Conservation (phyloP, 805 yeast species). For the Alloascoidea africana region DNA sequence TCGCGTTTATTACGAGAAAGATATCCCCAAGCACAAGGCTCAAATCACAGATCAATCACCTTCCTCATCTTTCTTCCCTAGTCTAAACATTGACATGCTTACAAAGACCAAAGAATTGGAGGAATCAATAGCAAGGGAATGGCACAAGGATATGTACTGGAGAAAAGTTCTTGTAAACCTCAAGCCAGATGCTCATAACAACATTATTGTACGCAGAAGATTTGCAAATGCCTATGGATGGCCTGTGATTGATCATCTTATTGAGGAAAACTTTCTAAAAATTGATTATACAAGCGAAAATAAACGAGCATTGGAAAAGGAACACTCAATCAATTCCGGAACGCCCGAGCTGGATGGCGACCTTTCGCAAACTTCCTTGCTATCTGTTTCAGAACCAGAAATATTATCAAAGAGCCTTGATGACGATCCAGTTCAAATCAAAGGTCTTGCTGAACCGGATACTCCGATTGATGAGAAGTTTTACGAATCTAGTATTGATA, state of each 20-base stretch:
- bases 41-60: not conserved
- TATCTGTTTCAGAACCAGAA: not conserved
- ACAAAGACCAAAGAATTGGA: conserved; percentile 33
- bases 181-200: conserved; percentile 67
- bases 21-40: conserved; percentile 23
- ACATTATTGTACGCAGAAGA: conserved; percentile 53
- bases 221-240: conserved; percentile 78
- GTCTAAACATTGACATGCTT: conserved; percentile 13
- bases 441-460: not conserved
- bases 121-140: conserved; percentile 52
- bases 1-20: conserved; percentile 36
- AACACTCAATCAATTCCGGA: not conserved
- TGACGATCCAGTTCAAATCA: not conserved
- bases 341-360: not conserved
- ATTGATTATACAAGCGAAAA: not conserved
- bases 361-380: not conserved
- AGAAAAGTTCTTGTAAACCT: conserved; percentile 53
- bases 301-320: conserved; percentile 5
- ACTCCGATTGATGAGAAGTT: not conserved
- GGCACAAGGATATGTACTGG: conserved; percentile 59
- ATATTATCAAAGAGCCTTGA: too few species aligned
- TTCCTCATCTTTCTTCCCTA: not conserved
- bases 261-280: conserved; percentile 37
- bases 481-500: not conserved
- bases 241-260: conserved; percentile 62